phyloP scores from a whole-genome alignment of 1,284 basidiomycete species.

The Heterobasidion occidentale region DNA sequence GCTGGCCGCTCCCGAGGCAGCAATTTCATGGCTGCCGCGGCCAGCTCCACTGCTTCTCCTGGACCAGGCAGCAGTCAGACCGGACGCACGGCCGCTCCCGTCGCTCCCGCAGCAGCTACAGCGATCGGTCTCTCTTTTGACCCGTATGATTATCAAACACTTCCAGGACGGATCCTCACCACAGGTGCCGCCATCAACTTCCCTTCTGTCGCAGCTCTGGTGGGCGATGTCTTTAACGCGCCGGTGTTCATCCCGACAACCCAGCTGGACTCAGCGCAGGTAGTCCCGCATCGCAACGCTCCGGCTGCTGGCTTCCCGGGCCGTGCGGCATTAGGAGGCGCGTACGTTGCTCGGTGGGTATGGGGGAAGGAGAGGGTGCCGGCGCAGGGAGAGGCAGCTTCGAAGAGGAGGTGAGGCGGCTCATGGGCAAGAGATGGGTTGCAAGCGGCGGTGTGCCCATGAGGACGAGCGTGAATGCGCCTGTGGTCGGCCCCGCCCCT shows the following conservation, averaged over 20 bases:
- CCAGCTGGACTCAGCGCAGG: constrained; percentile 67
- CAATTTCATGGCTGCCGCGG: constrained; percentile 16
- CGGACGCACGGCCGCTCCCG: constrained; percentile 15
- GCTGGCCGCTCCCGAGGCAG: constrained; percentile 28
- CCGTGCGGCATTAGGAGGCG: constrained; percentile 60
- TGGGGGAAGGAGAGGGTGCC: constrained; percentile 59
- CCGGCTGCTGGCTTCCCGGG: constrained; percentile 60
- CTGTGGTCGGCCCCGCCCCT: constrained; percentile 20
- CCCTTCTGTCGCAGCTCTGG: constrained; percentile 70
- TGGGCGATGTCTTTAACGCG: constrained; percentile 74
- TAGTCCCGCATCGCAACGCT: constrained; percentile 64
- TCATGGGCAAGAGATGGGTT: constrained; percentile 67
- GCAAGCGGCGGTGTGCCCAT: constrained; percentile 45
- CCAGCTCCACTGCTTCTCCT: constrained; percentile 20
- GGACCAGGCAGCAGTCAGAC: constrained; percentile 14
- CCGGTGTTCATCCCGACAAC: constrained; percentile 63
- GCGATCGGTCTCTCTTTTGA: constrained; percentile 64
- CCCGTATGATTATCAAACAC: constrained; percentile 57
- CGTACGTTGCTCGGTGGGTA: constrained; percentile 74
- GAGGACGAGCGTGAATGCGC: constrained; percentile 47
- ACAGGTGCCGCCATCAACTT: constrained; percentile 77
- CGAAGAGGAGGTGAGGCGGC: constrained; percentile 67
- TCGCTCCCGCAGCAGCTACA: constrained; percentile 20
- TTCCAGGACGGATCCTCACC: constrained; percentile 56
- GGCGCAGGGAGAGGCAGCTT: constrained; percentile 48